Evolutionary conservation across 495 filamentous ascomycete species (phyloP), one percentile per base, ranked within the genome.

Genomic region (Lepidopterella palustris): DNA sequence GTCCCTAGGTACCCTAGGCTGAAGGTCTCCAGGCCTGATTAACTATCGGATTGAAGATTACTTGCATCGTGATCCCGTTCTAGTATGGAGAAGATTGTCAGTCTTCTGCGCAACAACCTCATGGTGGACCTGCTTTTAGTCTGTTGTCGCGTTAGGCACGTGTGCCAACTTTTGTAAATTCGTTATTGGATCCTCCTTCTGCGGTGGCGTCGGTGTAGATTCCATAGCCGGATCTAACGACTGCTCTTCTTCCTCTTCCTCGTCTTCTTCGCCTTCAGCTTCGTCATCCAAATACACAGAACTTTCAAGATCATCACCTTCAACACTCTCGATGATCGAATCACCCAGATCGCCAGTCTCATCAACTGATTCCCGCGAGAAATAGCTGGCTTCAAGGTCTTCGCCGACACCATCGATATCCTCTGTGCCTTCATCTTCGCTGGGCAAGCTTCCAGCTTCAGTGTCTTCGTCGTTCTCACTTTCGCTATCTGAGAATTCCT

Each of bases 391-490:
- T 68, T 67, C 71, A 55, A 72, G 29, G 71, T 78, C 74, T 24
- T 77, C 70, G 40, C 73, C 77, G 56, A 73, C 68, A 3, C 26
- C 47, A 25, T 27, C 47, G 15, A 50, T 24, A 6, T 24, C 47
- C 28, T 70, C 73, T 4, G 60, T 62, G 5, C 71, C 73, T 45
- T 78, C 76, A 15, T 81, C 78, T 48, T 85, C 68, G 27, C 62
- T 64, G n/a, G 42, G 20, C 11, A 69, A 49, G 29, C 66, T 68
- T 15, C 53, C 55, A n/a, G 67, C 72, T 13, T 77, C 73, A 4
- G 78, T 76, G 31, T 79, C 77, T 10, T 70, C 72, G 24, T 71
- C 76, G 42, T 25, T 24, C 72, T 67, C 29, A 48, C 71, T 72
- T 53, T 64, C 72, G 48, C 68, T 73, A 20, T 68, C 68, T 26